A percentile compares a stretch with the other conserved stretches of the same genome.
These are phyloP conservation scores for Stenogyne calaminthoides DNA, from an alignment of 305 asterid genomes.

Conservation along the genomic window DNA sequence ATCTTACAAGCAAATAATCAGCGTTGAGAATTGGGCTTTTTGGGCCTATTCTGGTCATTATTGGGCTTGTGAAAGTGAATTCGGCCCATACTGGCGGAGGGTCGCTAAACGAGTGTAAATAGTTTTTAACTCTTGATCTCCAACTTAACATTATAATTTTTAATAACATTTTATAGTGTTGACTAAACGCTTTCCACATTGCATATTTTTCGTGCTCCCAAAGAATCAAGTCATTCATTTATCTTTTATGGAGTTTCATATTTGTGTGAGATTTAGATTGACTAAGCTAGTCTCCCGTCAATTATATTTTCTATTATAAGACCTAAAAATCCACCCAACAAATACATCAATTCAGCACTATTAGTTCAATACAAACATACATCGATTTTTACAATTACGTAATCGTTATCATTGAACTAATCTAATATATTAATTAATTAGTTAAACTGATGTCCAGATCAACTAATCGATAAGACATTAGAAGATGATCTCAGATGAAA, in stretches of 20 bases:
- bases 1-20: too few species aligned
- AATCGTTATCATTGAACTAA: conserved; percentile 4
- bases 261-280: not conserved
- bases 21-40: too few species aligned
- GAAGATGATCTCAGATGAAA: conserved; percentile 26
- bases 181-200: not conserved
- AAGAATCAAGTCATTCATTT: too few species aligned
- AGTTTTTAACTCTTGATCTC: too few species aligned
- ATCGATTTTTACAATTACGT: not conserved
- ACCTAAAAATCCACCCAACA: not conserved
- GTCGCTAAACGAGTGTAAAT: too few species aligned
- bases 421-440: not conserved
- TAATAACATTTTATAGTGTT: not conserved
- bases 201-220: not conserved
- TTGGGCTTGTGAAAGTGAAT: too few species aligned
- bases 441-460: conserved; percentile 30
- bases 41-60: too few species aligned
- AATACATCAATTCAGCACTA: not conserved
- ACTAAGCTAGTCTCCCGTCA: not conserved
- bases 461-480: conserved; percentile 15
- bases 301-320: not conserved
- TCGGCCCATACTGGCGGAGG: too few species aligned
- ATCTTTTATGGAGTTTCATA: not conserved
- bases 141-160: too few species aligned
- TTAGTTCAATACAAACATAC: not conserved